These are phyloP conservation scores for Linum lewisii DNA, from an alignment of 345 rosid genomes.

Conservation along the genomic window DNA sequence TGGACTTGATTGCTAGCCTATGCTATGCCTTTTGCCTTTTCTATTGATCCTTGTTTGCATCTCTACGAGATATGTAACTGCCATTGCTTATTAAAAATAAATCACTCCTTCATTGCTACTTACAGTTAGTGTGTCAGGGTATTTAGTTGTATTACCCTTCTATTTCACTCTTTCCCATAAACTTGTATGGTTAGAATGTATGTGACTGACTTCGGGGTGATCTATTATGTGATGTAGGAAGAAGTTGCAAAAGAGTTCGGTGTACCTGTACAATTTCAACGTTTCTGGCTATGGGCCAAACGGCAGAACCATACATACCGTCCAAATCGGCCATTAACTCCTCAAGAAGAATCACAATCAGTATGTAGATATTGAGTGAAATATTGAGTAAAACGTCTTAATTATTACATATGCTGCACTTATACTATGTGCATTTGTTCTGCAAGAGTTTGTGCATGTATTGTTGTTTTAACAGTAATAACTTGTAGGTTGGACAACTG, in stretches of 20 bases:
- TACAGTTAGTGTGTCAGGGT: not conserved
- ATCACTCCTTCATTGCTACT: not conserved
- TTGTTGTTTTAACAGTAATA: not conserved
- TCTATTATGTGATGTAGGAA: conserved; percentile 35
- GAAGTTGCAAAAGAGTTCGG: conserved; percentile 93
- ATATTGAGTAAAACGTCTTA: not conserved
- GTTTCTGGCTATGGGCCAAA: conserved; percentile 97
- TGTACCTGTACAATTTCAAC: conserved; percentile 66
- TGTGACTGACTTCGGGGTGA: not conserved
- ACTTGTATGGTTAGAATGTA: not conserved
- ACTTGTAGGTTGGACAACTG: conserved; percentile 77
- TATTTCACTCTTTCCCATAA: not conserved
- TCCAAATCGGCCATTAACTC: conserved; percentile 70
- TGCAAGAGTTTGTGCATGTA: not conserved
- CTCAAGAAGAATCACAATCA: conserved; percentile 64
- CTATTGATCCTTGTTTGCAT: not conserved
- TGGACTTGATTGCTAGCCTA: not conserved
- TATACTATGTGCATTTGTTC: not conserved
- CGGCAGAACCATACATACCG: conserved; percentile 94
- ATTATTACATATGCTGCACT: not conserved
- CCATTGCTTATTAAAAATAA: not conserved
- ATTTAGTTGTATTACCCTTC: not conserved
- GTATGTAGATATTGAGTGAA: conserved; percentile 26
- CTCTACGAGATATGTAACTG: not conserved
- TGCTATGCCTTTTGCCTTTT: not conserved